Base-by-base conservation (phyloP, 768 basidiomycete species). In the Austroboletus eburneus region DNA sequence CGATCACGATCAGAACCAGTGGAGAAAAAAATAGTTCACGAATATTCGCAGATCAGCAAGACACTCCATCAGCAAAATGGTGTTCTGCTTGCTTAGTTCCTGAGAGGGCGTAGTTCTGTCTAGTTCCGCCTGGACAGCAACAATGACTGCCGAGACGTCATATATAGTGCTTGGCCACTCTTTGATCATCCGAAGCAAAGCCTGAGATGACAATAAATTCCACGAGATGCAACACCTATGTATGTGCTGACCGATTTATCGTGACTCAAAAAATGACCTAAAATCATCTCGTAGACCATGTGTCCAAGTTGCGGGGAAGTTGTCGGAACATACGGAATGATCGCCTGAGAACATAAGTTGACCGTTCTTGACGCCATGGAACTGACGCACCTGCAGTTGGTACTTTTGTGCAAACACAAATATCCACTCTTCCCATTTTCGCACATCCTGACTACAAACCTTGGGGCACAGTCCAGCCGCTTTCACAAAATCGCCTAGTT, bases 341-440 rank as follows among this genome's bases (percentile, higher is more conserved):
- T 88, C 5, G 79, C 74, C 91, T 95, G 54, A 5, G 27, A 44
- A 34, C 48, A 16, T 36, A 47, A 38, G 25, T 35, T 8, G 39
- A 13, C n/a, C 22, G 29, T 41, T 35, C 42, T 41, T 20, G 22
- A n/a, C 14, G 10, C 29, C 41, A 18, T 20, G n/a, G 9, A 9
- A 9, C 36, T 3, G 18, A 65, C 78, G 20, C 49, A 90, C 92
- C 66, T 87, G 81, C 14, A 97, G 69, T 47, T 91, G 83, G 21
- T 79, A 75, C 56, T 84, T 79, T 63, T 91, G 81, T 1, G 87
- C 87, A 61, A 95, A 98, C 13, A 79, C 71, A 57, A 96, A 95
- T 58, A 97, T 88, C 89, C 89, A 96, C 56, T 87, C 81, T 61
- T 97, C 94, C 96, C 96, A 99, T n/a, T 79, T 76, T 57, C 82